Evolutionary conservation across 2,329 filamentous ascomycete species (phyloP).

Genomic region (Parastagonospora avenae): DNA sequence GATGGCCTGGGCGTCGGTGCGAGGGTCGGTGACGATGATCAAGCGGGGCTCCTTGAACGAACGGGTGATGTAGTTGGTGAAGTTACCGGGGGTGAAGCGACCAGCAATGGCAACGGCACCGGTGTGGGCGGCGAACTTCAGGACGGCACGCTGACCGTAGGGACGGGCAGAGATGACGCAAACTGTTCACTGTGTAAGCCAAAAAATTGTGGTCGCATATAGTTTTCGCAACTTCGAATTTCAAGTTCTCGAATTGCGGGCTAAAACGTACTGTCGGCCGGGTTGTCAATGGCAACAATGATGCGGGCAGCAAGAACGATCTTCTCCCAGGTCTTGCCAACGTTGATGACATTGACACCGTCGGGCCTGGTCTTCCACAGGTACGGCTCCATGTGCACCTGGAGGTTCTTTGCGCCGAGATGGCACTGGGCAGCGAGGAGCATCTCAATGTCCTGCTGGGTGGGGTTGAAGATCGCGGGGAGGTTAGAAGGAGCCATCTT

Average conservation of each 20-base stretch:
- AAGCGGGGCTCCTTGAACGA: constrained; percentile 99
- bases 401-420: constrained; percentile 98
- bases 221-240: not conserved
- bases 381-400: constrained; percentile 99
- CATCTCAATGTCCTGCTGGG: constrained; percentile 98
- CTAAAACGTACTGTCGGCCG: constrained; percentile 78
- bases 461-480: constrained; percentile 94
- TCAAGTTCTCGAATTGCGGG: constrained; percentile 6
- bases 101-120: constrained; percentile 97
- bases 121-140: constrained; percentile 99
- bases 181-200: constrained; percentile 31
- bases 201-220: not conserved
- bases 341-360: constrained; percentile 98
- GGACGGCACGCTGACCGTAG: constrained; percentile 98
- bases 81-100: constrained; percentile 99
- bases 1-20: constrained; percentile 99
- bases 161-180: constrained; percentile 98
- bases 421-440: constrained; percentile 96
- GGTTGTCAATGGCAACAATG: constrained; percentile 99
- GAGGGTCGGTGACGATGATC: constrained; percentile 98
- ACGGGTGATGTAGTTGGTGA: constrained; percentile 99
- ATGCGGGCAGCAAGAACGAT: constrained; percentile 98
- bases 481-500: constrained; percentile 96
- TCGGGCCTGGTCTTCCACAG: constrained; percentile 99
- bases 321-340: constrained; percentile 99